These are phyloP conservation scores for Boletus pseudopeckii DNA, from an alignment of 768 basidiomycete species.

Conservation along the genomic window DNA sequence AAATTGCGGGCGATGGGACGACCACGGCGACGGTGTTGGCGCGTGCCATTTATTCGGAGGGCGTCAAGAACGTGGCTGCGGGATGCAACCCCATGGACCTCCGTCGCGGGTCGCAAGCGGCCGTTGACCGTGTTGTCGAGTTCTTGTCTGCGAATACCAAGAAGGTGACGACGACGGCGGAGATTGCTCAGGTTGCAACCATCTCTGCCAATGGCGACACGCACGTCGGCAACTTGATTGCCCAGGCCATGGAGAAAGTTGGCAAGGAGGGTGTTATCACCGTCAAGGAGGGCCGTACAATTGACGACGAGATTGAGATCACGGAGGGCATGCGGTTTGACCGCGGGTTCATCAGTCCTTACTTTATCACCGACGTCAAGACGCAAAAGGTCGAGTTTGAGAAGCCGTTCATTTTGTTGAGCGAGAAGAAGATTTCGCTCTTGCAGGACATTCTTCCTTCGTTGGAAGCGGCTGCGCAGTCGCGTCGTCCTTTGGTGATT, in stretches of 20 bases:
- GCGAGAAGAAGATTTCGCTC: constrained; percentile 96
- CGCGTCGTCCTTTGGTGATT: constrained; percentile 88
- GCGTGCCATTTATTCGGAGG: constrained; percentile 96
- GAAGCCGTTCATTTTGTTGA: constrained; percentile 90
- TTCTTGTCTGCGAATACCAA: constrained; percentile 87
- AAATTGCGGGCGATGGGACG: constrained; percentile 95
- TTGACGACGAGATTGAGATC: constrained; percentile 98
- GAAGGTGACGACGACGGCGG: constrained; percentile 93
- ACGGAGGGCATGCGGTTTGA: constrained; percentile 99
- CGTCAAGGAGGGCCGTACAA: constrained; percentile 97
- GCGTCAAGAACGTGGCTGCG: constrained; percentile 98
- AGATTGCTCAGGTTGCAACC: constrained; percentile 99
- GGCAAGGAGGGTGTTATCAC: constrained; percentile 99
- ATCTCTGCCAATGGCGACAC: constrained; percentile 81
- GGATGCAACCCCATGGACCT: constrained; percentile 99
- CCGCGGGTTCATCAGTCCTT: constrained; percentile 96
- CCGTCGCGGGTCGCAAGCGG: constrained; percentile 94
- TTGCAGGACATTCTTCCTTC: constrained; percentile 94
- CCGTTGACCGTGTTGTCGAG: constrained; percentile 91
- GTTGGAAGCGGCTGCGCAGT: constrained; percentile 76
- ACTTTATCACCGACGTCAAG: constrained; percentile 99
- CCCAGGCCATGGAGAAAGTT: constrained; percentile 99
- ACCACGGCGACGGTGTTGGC: constrained; percentile 97
- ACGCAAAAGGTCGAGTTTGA: constrained; percentile 93
- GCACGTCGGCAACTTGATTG: constrained; percentile 92